A percentile compares a stretch with the other conserved stretches of the same genome.
Evolutionary conservation across 106 monocot species (phyloP).

Genomic region (Vanilla planifolia): DNA sequence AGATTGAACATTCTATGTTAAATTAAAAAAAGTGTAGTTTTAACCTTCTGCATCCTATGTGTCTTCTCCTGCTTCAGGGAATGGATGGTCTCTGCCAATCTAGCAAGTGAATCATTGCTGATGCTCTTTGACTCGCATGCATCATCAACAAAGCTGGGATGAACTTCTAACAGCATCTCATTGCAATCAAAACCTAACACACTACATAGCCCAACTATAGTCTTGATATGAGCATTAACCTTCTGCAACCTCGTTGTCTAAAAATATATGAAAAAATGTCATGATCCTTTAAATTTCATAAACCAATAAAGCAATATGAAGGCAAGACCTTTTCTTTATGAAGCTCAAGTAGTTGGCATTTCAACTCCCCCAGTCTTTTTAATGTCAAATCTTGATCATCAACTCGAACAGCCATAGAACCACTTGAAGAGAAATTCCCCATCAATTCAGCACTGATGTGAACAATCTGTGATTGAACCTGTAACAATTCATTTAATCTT

Average conservation of each 20-base stretch:
- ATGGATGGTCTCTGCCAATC: constrained; percentile 43
- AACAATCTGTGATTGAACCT: constrained; percentile 56
- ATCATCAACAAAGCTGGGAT: constrained; percentile 48
- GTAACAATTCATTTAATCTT: constrained; percentile 50
- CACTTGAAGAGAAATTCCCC: constrained; percentile 23
- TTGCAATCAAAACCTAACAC: constrained; percentile 54
- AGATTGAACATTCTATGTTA: no score
- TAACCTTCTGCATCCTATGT: constrained; percentile 72
- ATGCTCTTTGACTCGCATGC: constrained; percentile 46
- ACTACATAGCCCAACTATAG: constrained; percentile 47
- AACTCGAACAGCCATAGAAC: constrained; percentile 26
- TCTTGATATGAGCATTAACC: constrained; percentile 39
- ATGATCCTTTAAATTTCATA: background rate
- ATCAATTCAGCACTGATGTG: constrained; percentile 53
- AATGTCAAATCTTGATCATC: constrained; percentile 61
- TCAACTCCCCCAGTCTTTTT: constrained; percentile 62
- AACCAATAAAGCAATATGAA: background rate
- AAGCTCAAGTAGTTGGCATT: constrained; percentile 55
- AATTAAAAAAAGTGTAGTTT: constrained; percentile 1
- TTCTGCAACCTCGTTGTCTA: constrained; percentile 61
- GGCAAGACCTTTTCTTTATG: constrained; percentile 68
- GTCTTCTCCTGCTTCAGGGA: constrained; percentile 63
- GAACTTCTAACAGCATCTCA: constrained; percentile 45
- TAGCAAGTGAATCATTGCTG: constrained; percentile 64
- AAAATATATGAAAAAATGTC: constrained; percentile 8